Base-by-base conservation (phyloP, 495 filamentous ascomycete genomes). In the Penicillium paxilli region DNA sequence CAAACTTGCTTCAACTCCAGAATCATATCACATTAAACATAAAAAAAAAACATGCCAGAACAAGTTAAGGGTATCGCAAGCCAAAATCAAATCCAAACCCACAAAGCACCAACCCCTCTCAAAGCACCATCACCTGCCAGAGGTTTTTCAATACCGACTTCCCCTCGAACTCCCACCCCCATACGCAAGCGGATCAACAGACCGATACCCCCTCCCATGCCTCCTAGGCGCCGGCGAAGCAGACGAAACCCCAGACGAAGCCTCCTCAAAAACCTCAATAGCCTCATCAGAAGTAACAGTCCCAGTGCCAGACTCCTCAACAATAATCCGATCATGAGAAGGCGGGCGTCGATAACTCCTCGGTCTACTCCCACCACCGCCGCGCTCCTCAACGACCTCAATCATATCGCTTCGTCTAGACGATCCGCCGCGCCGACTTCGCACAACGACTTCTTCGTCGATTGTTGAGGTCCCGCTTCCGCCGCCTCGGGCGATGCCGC, bases 251-350 rank as follows among this genome's bases (percentile, higher is more conserved):
- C 16, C 52, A 8, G 52, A 59, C 14, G 60, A 65, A 47, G 67
- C 57, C 54, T 72, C 71, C 50, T 72, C 71, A 58, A 68, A 48
- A 17, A 69, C 65, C 62, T 68, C 64, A 5, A 70, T 47, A 1
- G 66, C 40, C 25, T 64, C 72, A 26, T 55, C 47, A 2, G 62
- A 55, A 1, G 59, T 54, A 21, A 53, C 47, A 3, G 64, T 62
- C 8, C 52, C 60, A 28, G 69, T 57, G 21, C 52, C 24, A 16
- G 66, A 69, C 62, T 71, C 54, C 53, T 74, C 60, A 47, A 67
- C 60, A 37, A 66, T 33, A 49, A 66, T 44, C 5, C 48, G 53
- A 59, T 58, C 49, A 58, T 64, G 44, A 38, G 65, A 38, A 38
- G 49, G 32, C 38, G 64, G 54, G 8, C 57, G 26, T 6, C 63